Evolutionary conservation across 106 monocot species (phyloP).

Genomic region (Dioscorea zingiberensis): DNA sequence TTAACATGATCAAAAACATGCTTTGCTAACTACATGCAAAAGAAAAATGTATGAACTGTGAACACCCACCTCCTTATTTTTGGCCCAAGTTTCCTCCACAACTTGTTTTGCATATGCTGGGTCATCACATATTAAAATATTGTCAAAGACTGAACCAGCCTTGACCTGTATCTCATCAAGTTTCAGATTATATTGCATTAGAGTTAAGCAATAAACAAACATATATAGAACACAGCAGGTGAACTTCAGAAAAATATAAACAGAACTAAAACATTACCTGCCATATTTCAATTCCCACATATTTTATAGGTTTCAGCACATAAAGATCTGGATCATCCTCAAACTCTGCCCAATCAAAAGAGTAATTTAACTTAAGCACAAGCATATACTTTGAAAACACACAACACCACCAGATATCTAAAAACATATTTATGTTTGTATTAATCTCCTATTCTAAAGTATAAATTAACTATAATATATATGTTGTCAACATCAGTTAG

Average conservation of each 20-base stretch:
- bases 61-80: constrained; percentile 10
- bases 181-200: not conserved
- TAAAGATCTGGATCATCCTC: constrained; percentile 97
- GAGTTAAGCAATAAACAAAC: too few relatives aligned
- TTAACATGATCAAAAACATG: not conserved
- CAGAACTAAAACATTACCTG: constrained; percentile 38
- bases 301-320: constrained; percentile 90
- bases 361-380: not conserved
- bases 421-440: too few relatives aligned
- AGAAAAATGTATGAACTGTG: not conserved
- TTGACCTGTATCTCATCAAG: constrained; percentile 57
- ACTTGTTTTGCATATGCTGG: constrained; percentile 66
- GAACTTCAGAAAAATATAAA: too few relatives aligned
- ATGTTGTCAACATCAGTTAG: too few relatives aligned
- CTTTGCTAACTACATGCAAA: not conserved
- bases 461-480: too few relatives aligned
- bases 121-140: constrained; percentile 74
- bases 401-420: too few relatives aligned
- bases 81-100: constrained; percentile 51
- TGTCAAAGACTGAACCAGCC: constrained; percentile 95
- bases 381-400: too few relatives aligned
- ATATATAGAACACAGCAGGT: too few relatives aligned
- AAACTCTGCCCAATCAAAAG: constrained; percentile 57
- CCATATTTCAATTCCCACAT: constrained; percentile 97
- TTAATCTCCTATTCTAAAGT: too few relatives aligned